phyloP scores from a whole-genome alignment of 2,329 filamentous ascomycete species.

The Phialophora macrospora region DNA sequence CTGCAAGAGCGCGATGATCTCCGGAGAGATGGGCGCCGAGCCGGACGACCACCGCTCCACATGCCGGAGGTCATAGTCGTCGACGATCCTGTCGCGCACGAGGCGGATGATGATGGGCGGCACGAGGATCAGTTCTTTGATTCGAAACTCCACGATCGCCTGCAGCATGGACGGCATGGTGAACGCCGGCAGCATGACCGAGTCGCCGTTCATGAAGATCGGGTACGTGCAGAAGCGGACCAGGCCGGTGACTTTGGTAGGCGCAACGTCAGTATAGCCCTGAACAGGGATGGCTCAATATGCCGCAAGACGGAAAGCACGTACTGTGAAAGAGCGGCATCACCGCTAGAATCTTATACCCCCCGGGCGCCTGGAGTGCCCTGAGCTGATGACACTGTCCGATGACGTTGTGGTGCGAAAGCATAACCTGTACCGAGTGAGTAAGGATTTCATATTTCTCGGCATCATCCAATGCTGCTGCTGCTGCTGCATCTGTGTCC shows the following conservation, averaged over 20 bases:
- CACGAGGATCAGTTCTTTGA: constrained; percentile 63
- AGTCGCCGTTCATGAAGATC: constrained; percentile 65
- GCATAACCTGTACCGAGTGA: constrained; percentile 53
- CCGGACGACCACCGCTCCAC: constrained; percentile 64
- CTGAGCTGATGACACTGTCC: constrained; percentile 66
- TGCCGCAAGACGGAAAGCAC: neutral
- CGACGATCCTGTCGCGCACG: constrained; percentile 57
- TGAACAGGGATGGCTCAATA: too few species aligned
- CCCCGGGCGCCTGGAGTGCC: constrained; percentile 46
- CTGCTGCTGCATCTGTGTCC: neutral
- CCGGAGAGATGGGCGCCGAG: constrained; percentile 62
- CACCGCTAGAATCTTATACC: constrained; percentile 60
- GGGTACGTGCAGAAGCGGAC: constrained; percentile 68
- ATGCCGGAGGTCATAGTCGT: constrained; percentile 59
- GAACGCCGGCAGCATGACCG: constrained; percentile 68
- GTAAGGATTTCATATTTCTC: neutral
- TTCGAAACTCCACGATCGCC: constrained; percentile 58
- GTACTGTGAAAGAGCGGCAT: constrained; percentile 64
- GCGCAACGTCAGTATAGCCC: neutral
- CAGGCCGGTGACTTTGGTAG: constrained; percentile 58
- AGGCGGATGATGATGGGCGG: constrained; percentile 67
- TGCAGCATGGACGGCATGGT: constrained; percentile 63
- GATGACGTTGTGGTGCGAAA: constrained; percentile 61
- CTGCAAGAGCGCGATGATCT: constrained; percentile 62
- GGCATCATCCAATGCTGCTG: neutral